phyloP scores from a whole-genome alignment of 495 filamentous ascomycete species.

The Saxophila tyrrhenica region DNA sequence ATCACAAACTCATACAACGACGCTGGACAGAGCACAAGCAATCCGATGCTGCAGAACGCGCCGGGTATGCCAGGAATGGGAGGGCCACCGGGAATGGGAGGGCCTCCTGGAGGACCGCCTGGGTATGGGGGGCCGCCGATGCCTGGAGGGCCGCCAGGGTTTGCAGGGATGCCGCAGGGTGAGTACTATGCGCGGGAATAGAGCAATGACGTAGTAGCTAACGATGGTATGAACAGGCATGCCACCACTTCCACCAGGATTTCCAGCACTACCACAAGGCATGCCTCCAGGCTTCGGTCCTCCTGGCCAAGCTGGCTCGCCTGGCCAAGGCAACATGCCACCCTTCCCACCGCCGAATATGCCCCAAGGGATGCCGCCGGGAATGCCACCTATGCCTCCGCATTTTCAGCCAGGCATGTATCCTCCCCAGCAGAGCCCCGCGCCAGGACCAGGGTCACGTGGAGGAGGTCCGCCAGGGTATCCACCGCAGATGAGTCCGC shows the following conservation, averaged over 20 bases:
- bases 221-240: too few relatives aligned
- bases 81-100: constrained; percentile 31
- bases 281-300: constrained; percentile 18
- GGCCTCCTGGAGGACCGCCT: constrained; percentile 23
- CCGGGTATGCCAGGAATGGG: constrained; percentile 28
- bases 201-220: too few relatives aligned
- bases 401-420: background rate
- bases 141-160: constrained; percentile 42
- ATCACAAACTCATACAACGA: constrained; percentile 92
- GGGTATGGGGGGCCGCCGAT: constrained; percentile 35
- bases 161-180: background rate
- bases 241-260: constrained; percentile 19
- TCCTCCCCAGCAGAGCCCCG: constrained; percentile 26
- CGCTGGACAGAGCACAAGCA: constrained; percentile 74
- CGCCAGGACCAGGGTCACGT: background rate
- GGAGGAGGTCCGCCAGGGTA: too few relatives aligned
- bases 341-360: constrained; percentile 48
- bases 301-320: constrained; percentile 5
- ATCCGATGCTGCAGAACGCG: constrained; percentile 63
- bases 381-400: background rate
- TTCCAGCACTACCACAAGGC: constrained; percentile 17
- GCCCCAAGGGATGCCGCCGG: constrained; percentile 36
- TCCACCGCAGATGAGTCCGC: constrained; percentile 13
- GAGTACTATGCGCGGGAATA: background rate
- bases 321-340: constrained; percentile 38